phyloP scores from a whole-genome alignment of 129 eudicot genomes.

The Saposhnikovia divaricata region DNA sequence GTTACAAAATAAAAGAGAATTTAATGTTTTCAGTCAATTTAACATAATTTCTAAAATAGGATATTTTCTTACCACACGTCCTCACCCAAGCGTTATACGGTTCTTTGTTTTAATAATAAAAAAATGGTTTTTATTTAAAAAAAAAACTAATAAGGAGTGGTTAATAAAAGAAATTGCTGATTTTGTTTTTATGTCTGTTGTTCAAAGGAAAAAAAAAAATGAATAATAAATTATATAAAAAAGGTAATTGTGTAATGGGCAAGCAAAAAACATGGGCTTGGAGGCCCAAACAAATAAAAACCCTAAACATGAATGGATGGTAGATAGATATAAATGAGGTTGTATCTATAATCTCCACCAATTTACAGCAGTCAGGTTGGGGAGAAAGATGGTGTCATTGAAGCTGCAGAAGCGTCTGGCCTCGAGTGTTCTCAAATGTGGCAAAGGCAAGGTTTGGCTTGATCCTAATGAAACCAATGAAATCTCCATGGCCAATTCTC shows the following conservation, averaged over 20 bases:
- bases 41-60: too few species aligned
- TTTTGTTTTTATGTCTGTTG: too few species aligned
- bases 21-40: too few species aligned
- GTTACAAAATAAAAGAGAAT: too few species aligned
- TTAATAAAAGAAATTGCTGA: too few species aligned
- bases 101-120: too few species aligned
- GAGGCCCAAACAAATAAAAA: not conserved
- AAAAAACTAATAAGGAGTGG: too few species aligned
- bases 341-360: not conserved
- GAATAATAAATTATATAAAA: too few species aligned
- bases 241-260: not conserved
- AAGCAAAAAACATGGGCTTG: not conserved
- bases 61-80: too few species aligned
- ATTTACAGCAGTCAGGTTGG: not conserved
- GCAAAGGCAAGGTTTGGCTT: slow-evolving; percentile 35
- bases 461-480: slow-evolving; percentile 33
- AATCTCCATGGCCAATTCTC: slow-evolving; percentile 41
- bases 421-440: slow-evolving; percentile 35
- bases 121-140: too few species aligned
- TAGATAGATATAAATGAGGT: not conserved
- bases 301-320: not conserved
- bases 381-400: slow-evolving; percentile 24
- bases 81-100: too few species aligned
- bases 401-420: slow-evolving; percentile 37
- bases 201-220: too few species aligned